Base-by-base conservation (phyloP, 371 early-diverging fungal genomes). In the Rhizopus delemar region DNA sequence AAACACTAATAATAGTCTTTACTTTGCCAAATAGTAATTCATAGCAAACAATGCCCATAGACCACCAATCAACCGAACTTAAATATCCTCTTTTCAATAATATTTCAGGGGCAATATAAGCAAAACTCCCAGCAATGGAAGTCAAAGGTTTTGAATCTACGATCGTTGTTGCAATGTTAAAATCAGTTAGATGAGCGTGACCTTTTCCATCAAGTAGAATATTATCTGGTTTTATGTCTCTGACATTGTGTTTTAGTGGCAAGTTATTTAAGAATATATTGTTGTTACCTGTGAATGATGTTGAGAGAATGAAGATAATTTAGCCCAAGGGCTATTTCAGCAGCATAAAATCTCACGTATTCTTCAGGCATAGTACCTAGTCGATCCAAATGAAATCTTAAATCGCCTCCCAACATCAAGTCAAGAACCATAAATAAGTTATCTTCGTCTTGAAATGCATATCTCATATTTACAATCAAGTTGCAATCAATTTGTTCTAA, bases 141-240 rank as follows among this genome's bases (percentile, higher is more conserved):
- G 74, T 74, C 38, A 88, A 60, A 5, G 85, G 84, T 53, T 36
- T 36, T 6, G 6, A 8, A 8, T 36, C 11, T 8, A 11, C 8
- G 6, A 36, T 8, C 11, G 6, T 80, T 15, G 83, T 83, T 8
- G 92, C 92, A 66, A 91, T 86, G 66, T 92, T 92, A 65, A 95
- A 95, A 70, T 95, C 95, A 0, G 93, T 90, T 56, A 95, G 64
- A 58, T 91, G 90, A 0, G 85, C 88, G 57, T 94, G 93, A 34
- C 95, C 95, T 32, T 80, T 71, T 59, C 81, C 86, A 60, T 93
- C 93, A 55, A 97, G 69, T 22, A 97, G 70, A 4, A 96, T 84
- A 74, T 96, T 95, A 66, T 95, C 96, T 0, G 96, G 96, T 67
- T 93, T 93, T 46, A 93, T 58, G 74, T 96, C 95, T 45, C 94